Percentiles rank a stretch among this genome's conserved stretches.
Evolutionary conservation across 2,329 filamentous ascomycete species (phyloP).

Genomic region (Aspergillus carbonarius): DNA sequence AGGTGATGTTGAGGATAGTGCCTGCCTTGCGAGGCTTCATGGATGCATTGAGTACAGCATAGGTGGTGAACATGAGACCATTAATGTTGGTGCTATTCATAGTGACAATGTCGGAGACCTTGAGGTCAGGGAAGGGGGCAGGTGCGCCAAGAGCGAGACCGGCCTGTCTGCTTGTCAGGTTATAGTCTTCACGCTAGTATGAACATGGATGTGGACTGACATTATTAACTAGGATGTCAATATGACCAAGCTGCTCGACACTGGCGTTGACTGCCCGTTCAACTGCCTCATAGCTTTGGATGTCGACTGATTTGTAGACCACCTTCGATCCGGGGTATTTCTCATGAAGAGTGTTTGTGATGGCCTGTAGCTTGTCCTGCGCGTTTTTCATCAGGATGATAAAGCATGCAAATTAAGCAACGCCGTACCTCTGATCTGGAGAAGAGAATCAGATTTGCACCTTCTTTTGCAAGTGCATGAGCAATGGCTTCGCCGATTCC

Average conservation of each 20-base stretch:
- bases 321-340: slow-evolving; percentile 8
- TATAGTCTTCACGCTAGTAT: neutral
- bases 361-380: slow-evolving; percentile 19
- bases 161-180: slow-evolving; percentile 26
- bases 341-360: slow-evolving; percentile 2
- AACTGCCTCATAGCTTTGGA: slow-evolving; percentile 20
- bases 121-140: slow-evolving; percentile 42
- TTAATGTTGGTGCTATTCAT: slow-evolving; percentile 53
- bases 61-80: slow-evolving; percentile 49
- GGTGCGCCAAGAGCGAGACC: slow-evolving; percentile 51
- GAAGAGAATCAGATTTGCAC: slow-evolving; percentile 46
- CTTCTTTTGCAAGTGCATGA: slow-evolving; percentile 36
- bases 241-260: slow-evolving; percentile 34
- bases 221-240: slow-evolving; percentile 52
- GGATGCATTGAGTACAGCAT: slow-evolving; percentile 46
- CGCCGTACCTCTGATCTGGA: slow-evolving; percentile 36
- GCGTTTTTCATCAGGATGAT: slow-evolving; percentile 3
- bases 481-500: slow-evolving; percentile 51
- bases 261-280: slow-evolving; percentile 31
- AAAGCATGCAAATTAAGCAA: too few species aligned
- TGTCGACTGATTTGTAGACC: slow-evolving; percentile 17
- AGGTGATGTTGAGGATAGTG: slow-evolving; percentile 52
- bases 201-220: slow-evolving; percentile 11
- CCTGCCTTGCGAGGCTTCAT: slow-evolving; percentile 43
- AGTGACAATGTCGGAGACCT: slow-evolving; percentile 42